These are phyloP conservation scores for Teratosphaeriaceae sp. DNA, from an alignment of 2,329 filamentous ascomycete species.

Conservation along the genomic window DNA sequence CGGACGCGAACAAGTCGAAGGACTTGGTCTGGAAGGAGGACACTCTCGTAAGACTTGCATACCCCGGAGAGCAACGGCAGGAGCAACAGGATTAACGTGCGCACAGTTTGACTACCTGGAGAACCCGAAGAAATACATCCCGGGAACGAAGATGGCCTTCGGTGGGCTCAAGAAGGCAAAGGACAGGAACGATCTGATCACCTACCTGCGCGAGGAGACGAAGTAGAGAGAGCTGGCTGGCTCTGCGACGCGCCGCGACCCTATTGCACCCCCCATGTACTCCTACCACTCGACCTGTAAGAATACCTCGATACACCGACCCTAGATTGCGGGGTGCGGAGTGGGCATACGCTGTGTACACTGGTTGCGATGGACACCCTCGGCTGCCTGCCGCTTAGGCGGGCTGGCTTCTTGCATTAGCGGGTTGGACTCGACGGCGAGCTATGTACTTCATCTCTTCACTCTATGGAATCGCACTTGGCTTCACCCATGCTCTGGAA, in stretches of 20 bases:
- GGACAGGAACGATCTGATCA: slow-evolving; percentile 98
- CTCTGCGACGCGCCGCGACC: not conserved
- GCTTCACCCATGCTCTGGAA: not conserved
- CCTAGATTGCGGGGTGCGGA: not conserved
- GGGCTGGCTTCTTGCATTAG: slow-evolving; percentile 7
- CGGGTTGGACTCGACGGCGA: not conserved
- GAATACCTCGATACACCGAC: slow-evolving; percentile 6
- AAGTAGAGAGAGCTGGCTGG: too few relatives aligned
- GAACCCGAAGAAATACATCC: slow-evolving; percentile 99
- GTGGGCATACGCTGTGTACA: not conserved
- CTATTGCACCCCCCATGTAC: slow-evolving; percentile 13
- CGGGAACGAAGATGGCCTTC: slow-evolving; percentile 99
- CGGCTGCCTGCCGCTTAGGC: not conserved
- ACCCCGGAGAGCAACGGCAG: not conserved
- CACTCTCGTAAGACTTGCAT: slow-evolving; percentile 57
- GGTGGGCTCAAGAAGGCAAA: slow-evolving; percentile 99
- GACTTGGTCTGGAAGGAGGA: slow-evolving; percentile 81
- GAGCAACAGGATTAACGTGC: not conserved
- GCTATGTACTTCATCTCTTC: slow-evolving; percentile 13
- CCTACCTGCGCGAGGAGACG: slow-evolving; percentile 65
- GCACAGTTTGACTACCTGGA: slow-evolving; percentile 90
- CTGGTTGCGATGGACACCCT: slow-evolving; percentile 1
- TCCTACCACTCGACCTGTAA: slow-evolving; percentile 11
- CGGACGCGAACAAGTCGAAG: slow-evolving; percentile 99
- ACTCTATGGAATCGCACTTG: slow-evolving; percentile 6